A percentile compares a stretch with the other conserved stretches of the same genome.
Evolutionary conservation across 352 stramenopile genomes (phyloP).

Genomic region (Globisporangium canariense): DNA sequence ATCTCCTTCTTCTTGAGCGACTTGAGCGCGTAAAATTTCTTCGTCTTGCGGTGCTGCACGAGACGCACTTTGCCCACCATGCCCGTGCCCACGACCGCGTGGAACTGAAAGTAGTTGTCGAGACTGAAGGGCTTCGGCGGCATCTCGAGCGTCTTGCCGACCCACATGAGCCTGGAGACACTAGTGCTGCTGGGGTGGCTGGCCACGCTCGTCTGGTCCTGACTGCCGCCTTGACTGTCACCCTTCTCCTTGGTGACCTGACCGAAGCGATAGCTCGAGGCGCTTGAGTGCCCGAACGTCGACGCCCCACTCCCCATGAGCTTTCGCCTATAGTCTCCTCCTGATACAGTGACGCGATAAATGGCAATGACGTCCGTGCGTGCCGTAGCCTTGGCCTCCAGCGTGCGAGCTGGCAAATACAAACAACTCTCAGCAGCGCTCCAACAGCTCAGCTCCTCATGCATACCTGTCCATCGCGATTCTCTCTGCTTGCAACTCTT

Average conservation of each 20-base stretch:
- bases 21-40: conserved; percentile 70
- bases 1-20: conserved; percentile 70
- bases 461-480: neutral
- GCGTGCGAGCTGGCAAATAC: neutral
- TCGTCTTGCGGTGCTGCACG: conserved; percentile 53
- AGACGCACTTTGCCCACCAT: conserved; percentile 71
- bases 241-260: conserved; percentile 11
- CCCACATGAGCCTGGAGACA: conserved; percentile 22
- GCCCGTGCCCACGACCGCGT: conserved; percentile 59
- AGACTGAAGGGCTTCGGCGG: conserved; percentile 52
- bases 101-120: conserved; percentile 53
- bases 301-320: conserved; percentile 15
- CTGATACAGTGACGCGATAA: neutral
- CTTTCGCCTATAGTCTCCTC: neutral
- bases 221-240: neutral
- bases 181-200: neutral
- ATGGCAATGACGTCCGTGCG: neutral
- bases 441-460: neutral
- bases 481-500: neutral
- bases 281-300: neutral
- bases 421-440: neutral
- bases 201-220: neutral
- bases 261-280: conserved; percentile 21
- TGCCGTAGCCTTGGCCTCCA: neutral
- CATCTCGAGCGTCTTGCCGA: conserved; percentile 51